phyloP scores from a whole-genome alignment of 768 basidiomycete genomes.

The Boletales sp. region DNA sequence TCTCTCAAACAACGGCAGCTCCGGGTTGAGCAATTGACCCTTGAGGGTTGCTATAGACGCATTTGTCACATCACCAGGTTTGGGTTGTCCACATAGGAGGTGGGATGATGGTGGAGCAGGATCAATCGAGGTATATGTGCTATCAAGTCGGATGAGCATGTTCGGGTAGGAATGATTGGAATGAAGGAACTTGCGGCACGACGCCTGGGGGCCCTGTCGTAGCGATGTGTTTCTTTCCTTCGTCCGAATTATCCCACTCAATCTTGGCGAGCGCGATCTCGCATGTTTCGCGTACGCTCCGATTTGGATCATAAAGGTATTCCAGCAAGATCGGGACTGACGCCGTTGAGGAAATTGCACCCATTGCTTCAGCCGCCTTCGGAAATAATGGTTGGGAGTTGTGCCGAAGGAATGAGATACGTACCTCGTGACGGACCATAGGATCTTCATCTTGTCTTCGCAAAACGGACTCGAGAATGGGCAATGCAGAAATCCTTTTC shows the following conservation, averaged over 20 bases:
- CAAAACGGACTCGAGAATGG: slow-evolving; percentile 75
- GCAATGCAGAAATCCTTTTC: slow-evolving; percentile 66
- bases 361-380: slow-evolving; percentile 98
- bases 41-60: slow-evolving; percentile 53
- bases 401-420: not conserved
- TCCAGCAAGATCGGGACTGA: slow-evolving; percentile 69
- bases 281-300: slow-evolving; percentile 89
- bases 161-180: not conserved
- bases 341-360: slow-evolving; percentile 72
- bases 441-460: slow-evolving; percentile 70
- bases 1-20: slow-evolving; percentile 79
- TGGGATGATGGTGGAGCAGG: slow-evolving; percentile 80
- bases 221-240: slow-evolving; percentile 50
- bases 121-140: slow-evolving; percentile 80
- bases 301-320: slow-evolving; percentile 68
- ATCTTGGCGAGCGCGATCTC: slow-evolving; percentile 97
- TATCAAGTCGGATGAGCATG: slow-evolving; percentile 23
- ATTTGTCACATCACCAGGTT: slow-evolving; percentile 47
- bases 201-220: slow-evolving; percentile 28
- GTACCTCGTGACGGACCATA: slow-evolving; percentile 97
- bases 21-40: slow-evolving; percentile 58
- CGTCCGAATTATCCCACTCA: slow-evolving; percentile 82
- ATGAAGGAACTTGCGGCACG: slow-evolving; percentile 33
- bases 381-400: slow-evolving; percentile 12
- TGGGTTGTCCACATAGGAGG: slow-evolving; percentile 53